phyloP scores from a whole-genome alignment of 129 eudicot genomes.

The Kitagawia praeruptora region DNA sequence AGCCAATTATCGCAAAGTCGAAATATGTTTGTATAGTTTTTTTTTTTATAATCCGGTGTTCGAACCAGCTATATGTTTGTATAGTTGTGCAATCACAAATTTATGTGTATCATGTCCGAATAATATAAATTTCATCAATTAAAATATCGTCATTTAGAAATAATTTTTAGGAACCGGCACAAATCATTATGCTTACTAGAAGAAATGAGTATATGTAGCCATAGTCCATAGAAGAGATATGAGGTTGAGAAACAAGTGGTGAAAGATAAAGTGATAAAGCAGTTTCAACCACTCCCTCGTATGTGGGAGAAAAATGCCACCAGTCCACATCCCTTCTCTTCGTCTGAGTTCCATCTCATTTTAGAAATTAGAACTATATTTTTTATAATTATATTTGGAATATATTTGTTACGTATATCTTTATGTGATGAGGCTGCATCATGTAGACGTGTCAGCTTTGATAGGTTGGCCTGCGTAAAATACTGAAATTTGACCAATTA shows the following conservation, averaged over 20 bases:
- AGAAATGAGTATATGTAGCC: background rate
- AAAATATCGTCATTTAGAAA: too few species aligned
- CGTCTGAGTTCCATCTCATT: slow-evolving; percentile 15
- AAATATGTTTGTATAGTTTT: too few species aligned
- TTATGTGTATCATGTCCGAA: too few species aligned
- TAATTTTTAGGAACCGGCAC: too few species aligned
- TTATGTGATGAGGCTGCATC: too few species aligned
- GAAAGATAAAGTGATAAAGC: slow-evolving; percentile 59
- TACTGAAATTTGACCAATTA: background rate
- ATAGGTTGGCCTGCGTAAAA: background rate
- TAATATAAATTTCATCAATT: too few species aligned
- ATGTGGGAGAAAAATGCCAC: slow-evolving; percentile 30
- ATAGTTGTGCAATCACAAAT: too few species aligned
- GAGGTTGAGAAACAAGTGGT: slow-evolving; percentile 33
- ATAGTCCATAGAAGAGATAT: background rate
- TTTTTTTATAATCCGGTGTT: too few species aligned
- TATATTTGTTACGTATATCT: too few species aligned
- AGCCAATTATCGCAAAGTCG: too few species aligned
- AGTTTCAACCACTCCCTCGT: slow-evolving; percentile 36
- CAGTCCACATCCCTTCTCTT: slow-evolving; percentile 13
- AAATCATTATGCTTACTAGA: too few species aligned
- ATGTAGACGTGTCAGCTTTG: background rate
- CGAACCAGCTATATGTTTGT: too few species aligned
- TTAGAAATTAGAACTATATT: background rate
- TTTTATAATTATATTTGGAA: background rate